phyloP scores from a whole-genome alignment of 192 early-diverging fungal species.

The Linderina pennispora region DNA sequence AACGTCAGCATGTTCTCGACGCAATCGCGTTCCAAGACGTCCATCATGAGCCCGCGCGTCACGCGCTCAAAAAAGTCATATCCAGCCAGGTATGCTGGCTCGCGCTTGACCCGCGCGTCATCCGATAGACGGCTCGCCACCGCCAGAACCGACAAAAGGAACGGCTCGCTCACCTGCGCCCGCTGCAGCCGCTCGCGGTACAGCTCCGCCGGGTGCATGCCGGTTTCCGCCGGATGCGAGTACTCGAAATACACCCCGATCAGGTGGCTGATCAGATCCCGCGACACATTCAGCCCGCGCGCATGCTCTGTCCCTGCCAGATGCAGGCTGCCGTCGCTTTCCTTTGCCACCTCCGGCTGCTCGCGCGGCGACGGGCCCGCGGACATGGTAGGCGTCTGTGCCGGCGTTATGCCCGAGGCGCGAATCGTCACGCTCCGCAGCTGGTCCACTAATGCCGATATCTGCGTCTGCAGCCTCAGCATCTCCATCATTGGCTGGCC shows the following conservation, averaged over 20 bases:
- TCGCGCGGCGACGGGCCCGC: neutral
- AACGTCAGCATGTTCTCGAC: conserved; percentile 46
- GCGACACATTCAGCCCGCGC: conserved; percentile 22
- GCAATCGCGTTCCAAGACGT: conserved; percentile 40
- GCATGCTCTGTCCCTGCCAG: conserved; percentile 7
- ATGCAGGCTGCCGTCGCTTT: neutral
- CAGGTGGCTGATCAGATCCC: conserved; percentile 40
- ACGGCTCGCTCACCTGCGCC: conserved; percentile 41
- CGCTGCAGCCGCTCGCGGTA: conserved; percentile 36
- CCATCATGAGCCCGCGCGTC: conserved; percentile 36
- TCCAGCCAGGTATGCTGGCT: conserved; percentile 38
- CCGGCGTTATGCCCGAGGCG: conserved; percentile 17
- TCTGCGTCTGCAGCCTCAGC: conserved; percentile 44
- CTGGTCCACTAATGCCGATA: conserved; percentile 35
- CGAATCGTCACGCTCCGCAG: conserved; percentile 36
- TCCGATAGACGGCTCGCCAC: conserved; percentile 44
- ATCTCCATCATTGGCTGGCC: conserved; percentile 35
- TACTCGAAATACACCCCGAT: conserved; percentile 36
- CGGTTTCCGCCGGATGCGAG: conserved; percentile 37
- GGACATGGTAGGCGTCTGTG: neutral
- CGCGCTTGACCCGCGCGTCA: conserved; percentile 33
- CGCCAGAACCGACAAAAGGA: conserved; percentile 35
- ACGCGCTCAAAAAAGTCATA: conserved; percentile 44
- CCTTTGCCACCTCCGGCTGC: neutral
- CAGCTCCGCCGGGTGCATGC: conserved; percentile 43